A percentile compares a stretch with the other conserved stretches of the same genome.
These are phyloP conservation scores for Fusarium verticillioides DNA, from an alignment of 2,329 filamentous ascomycete genomes.

Conservation along the genomic window DNA sequence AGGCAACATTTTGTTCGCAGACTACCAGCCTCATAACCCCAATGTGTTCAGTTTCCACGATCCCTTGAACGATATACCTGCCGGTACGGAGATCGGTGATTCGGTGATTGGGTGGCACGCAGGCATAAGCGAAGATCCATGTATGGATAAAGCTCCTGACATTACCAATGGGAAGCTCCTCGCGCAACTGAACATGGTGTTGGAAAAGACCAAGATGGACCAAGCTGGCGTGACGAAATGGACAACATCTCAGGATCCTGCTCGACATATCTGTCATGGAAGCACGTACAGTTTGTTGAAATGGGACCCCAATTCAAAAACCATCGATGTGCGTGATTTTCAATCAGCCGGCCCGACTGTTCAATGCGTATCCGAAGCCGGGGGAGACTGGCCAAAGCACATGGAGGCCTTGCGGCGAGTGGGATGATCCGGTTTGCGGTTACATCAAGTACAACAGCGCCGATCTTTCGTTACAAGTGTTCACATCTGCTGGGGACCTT, in stretches of 20 bases:
- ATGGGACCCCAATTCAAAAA: not conserved
- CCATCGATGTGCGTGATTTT: not conserved
- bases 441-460: not conserved
- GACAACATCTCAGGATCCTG: not conserved
- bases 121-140: not conserved
- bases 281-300: not conserved
- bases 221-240: not conserved
- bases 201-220: not conserved
- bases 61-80: not conserved
- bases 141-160: rapidly evolving
- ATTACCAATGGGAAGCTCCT: not conserved
- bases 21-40: not conserved
- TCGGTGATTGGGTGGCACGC: not conserved
- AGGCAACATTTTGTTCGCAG: not conserved
- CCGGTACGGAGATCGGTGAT: not conserved
- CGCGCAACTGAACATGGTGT: not conserved
- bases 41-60: not conserved
- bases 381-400: rapidly evolving
- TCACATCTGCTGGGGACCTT: not conserved
- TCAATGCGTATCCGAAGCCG: not conserved
- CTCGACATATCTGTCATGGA: not conserved
- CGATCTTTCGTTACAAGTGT: not conserved
- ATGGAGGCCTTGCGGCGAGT: not conserved
- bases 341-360: not conserved
- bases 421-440: not conserved